Percentiles rank a stretch among this genome's conserved stretches.
phyloP scores from a whole-genome alignment of 2,329 filamentous ascomycete species.

The Ceratocystis albifundus region DNA sequence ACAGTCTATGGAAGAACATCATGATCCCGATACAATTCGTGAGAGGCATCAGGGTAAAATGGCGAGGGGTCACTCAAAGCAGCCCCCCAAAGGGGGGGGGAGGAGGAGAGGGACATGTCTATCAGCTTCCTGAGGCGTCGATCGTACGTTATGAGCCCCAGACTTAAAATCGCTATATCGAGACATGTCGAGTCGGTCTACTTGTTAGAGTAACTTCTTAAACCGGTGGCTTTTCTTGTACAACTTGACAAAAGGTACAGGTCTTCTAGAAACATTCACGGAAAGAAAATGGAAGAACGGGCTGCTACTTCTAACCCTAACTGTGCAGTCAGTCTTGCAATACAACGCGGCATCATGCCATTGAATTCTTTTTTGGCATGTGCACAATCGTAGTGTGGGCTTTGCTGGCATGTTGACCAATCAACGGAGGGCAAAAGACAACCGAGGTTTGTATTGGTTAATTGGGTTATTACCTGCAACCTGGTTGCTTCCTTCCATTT shows the following conservation, averaged over 20 bases:
- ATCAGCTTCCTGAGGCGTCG: too few species aligned
- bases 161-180: too few species aligned
- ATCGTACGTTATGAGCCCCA: too few species aligned
- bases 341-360: background rate
- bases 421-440: background rate
- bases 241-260: background rate
- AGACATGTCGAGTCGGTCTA: too few species aligned
- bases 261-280: background rate
- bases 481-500: background rate
- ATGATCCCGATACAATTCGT: background rate
- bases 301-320: background rate
- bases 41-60: background rate
- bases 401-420: background rate
- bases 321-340: background rate
- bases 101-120: too few species aligned
- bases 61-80: background rate
- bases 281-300: background rate
- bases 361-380: background rate
- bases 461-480: background rate
- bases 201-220: background rate
- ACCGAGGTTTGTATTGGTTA: background rate
- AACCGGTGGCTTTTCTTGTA: background rate
- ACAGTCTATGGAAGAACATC: background rate
- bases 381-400: background rate
- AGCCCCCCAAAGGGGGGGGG: background rate